phyloP scores from a whole-genome alignment of 371 early-diverging fungal genomes.

The Lichtheimia ramosa region DNA sequence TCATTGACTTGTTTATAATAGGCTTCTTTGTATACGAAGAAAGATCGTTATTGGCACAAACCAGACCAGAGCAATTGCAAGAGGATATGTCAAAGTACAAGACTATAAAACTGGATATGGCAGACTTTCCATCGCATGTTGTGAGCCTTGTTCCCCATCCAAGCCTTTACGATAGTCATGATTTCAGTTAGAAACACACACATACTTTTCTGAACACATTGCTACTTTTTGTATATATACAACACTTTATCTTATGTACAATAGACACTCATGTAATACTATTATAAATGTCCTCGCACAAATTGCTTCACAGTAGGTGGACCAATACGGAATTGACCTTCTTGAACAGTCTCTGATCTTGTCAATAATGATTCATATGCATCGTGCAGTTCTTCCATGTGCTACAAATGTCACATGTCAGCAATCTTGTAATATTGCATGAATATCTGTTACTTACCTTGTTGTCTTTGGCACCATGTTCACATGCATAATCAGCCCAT shows the following conservation, averaged over 20 bases:
- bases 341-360: slow-evolving; percentile 24
- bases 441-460: slow-evolving; percentile 24
- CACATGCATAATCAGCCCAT: slow-evolving; percentile 29
- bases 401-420: slow-evolving; percentile 10
- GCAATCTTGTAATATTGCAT: too few species aligned
- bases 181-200: too few species aligned
- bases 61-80: too few species aligned
- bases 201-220: not conserved
- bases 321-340: slow-evolving; percentile 34
- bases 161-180: too few species aligned
- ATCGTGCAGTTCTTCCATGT: slow-evolving; percentile 17
- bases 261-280: not conserved
- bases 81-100: too few species aligned
- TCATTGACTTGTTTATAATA: too few species aligned
- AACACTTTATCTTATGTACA: not conserved
- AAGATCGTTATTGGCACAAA: too few species aligned
- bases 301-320: slow-evolving; percentile 31
- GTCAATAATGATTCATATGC: slow-evolving; percentile 25
- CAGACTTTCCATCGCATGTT: too few species aligned
- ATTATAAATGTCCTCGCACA: not conserved
- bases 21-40: too few species aligned
- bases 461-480: slow-evolving; percentile 25
- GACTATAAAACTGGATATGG: too few species aligned
- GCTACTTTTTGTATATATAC: not conserved
- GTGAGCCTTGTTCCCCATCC: too few species aligned